phyloP scores from a whole-genome alignment of 805 yeast genomes.

The Candida xiaguanensis region DNA sequence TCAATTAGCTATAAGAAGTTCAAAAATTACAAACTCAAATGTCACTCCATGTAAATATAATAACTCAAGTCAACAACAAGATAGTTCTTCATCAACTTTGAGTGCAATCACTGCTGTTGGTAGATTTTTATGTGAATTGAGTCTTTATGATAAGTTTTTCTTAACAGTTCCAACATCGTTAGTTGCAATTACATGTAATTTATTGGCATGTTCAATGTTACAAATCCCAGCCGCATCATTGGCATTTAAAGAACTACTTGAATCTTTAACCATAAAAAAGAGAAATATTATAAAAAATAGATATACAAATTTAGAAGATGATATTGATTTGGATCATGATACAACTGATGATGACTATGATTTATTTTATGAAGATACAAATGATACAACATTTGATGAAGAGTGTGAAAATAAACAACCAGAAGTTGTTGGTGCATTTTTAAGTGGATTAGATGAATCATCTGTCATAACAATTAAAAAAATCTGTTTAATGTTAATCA shows the following conservation, averaged over 20 bases:
- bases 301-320: constrained; percentile 7
- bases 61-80: constrained; percentile 8
- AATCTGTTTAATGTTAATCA: constrained; percentile 41
- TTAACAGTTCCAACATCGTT: constrained; percentile 44
- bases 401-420: constrained; percentile 44
- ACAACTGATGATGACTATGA: constrained; percentile 7
- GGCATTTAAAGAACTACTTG: constrained; percentile 23
- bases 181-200: constrained; percentile 46
- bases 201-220: constrained; percentile 53
- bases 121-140: constrained; percentile 52
- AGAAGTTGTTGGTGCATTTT: constrained; percentile 42
- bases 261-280: constrained; percentile 3
- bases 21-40: constrained; percentile 13
- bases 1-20: constrained; percentile 34
- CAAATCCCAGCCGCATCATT: constrained; percentile 43
- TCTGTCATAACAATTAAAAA: constrained; percentile 38
- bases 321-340: constrained; percentile 8
- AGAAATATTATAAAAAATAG: background rate
- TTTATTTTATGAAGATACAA: constrained; percentile 10
- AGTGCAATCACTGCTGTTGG: constrained; percentile 54
- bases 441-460: constrained; percentile 44
- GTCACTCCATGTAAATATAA: constrained; percentile 26
- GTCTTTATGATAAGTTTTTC: constrained; percentile 48
- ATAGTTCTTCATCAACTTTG: constrained; percentile 24
- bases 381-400: constrained; percentile 12